Evolutionary conservation across 345 rosid genomes (phyloP).

Genomic region (Salix brachista): DNA sequence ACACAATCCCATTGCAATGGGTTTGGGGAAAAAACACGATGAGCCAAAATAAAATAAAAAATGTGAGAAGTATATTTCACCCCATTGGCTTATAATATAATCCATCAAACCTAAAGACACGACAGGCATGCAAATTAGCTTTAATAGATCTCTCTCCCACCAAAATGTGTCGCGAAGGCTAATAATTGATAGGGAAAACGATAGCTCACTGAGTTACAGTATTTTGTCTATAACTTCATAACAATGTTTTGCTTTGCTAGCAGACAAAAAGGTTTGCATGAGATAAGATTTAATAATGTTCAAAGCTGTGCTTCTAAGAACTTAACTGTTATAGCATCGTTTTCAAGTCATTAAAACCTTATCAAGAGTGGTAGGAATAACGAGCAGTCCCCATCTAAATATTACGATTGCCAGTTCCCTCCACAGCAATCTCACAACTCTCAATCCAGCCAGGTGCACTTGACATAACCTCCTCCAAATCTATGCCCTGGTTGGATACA

Average conservation of each 20-base stretch:
- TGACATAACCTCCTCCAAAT: neutral
- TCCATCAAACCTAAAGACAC: neutral
- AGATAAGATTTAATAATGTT: neutral
- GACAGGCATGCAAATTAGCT: neutral
- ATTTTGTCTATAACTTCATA: neutral
- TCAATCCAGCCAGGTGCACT: neutral
- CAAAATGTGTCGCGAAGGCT: neutral
- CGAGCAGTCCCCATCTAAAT: slow-evolving; percentile 6
- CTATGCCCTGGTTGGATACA: neutral
- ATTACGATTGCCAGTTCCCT: slow-evolving; percentile 6
- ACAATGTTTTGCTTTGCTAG: neutral
- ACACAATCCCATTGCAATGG: no score
- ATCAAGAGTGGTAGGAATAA: neutral
- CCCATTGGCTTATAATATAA: neutral
- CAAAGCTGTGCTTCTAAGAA: neutral
- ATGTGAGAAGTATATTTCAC: neutral
- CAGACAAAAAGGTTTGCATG: neutral
- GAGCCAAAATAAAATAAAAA: neutral
- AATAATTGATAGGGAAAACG: neutral
- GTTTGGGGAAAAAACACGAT: neutral
- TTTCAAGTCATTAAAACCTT: slow-evolving; percentile 16
- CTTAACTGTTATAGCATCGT: slow-evolving; percentile 16
- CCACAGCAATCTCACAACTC: slow-evolving; percentile 8
- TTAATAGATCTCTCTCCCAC: neutral
- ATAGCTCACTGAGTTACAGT: neutral